Conservation (phyloP, 306 rosid species). For the Rosa persica region DNA sequence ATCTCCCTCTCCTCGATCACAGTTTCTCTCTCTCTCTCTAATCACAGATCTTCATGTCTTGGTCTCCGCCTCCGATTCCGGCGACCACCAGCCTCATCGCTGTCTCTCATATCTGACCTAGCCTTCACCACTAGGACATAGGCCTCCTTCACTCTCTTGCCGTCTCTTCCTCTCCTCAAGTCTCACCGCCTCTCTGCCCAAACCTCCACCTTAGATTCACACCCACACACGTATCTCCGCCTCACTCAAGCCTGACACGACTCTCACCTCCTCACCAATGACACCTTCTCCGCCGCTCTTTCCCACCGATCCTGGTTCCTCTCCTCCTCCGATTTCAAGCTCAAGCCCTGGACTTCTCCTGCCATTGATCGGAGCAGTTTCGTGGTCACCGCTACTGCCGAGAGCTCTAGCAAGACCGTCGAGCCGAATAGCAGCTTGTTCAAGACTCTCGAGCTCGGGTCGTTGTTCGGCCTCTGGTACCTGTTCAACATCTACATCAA, state of each 20-base stretch:
- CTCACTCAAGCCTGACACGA: conserved; percentile 19
- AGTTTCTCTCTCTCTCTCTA: too few relatives aligned
- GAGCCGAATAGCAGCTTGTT: conserved; percentile 15
- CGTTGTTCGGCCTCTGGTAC: conserved; percentile 73
- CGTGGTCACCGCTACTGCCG: conserved; percentile 54
- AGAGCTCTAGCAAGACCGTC: conserved; percentile 17
- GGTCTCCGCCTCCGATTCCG: too few relatives aligned
- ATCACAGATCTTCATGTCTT: too few relatives aligned
- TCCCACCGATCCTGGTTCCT: conserved; percentile 62
- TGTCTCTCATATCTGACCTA: too few relatives aligned
- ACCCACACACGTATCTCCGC: too few relatives aligned
- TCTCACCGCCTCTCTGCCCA: too few relatives aligned
- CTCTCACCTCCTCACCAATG: conserved; percentile 27
- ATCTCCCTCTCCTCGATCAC: too few relatives aligned
- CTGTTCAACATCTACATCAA: conserved; percentile 85
- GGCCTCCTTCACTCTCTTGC: too few relatives aligned
- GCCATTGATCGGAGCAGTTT: conserved; percentile 33
- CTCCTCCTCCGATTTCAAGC: conserved; percentile 36
- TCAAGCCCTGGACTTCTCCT: conserved; percentile 45
- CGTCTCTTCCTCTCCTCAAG: too few relatives aligned
- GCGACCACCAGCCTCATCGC: too few relatives aligned
- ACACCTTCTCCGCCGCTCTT: conserved; percentile 27
- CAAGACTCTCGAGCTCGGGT: conserved; percentile 65
- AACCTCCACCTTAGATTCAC: too few relatives aligned
- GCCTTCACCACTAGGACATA: too few relatives aligned